Evolutionary conservation across 257 asterid species (phyloP).

Genomic region (Striga asiatica): DNA sequence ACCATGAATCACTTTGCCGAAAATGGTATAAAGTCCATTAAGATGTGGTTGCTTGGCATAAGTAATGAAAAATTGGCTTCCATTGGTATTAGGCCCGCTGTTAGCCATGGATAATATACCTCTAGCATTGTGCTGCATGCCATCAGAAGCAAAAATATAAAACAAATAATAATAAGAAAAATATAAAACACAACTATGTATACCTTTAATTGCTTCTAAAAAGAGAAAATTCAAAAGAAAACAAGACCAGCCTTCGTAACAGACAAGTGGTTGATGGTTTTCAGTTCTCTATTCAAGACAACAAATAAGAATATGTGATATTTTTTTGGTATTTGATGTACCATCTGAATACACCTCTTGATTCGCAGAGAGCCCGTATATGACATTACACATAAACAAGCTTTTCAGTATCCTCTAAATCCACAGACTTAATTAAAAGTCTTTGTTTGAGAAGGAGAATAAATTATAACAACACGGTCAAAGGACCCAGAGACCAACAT

Average conservation of each 20-base stretch:
- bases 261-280: not conserved
- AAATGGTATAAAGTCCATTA: slow-evolving; percentile 78
- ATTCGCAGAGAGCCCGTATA: not conserved
- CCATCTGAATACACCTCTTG: not conserved
- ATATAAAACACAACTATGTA: too few relatives aligned
- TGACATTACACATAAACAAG: not conserved
- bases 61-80: slow-evolving; percentile 86
- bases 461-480: not conserved
- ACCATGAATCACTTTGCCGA: slow-evolving; percentile 94
- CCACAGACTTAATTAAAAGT: too few relatives aligned
- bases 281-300: not conserved
- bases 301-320: not conserved
- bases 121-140: slow-evolving; percentile 96
- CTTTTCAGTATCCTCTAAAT: too few relatives aligned
- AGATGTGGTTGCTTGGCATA: slow-evolving; percentile 92
- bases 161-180: too few relatives aligned
- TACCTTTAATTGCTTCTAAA: not conserved
- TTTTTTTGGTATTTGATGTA: not conserved
- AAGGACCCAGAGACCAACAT: not conserved
- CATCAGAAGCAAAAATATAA: not conserved
- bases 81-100: slow-evolving; percentile 91
- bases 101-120: slow-evolving; percentile 94
- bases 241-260: too few relatives aligned
- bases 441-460: not conserved
- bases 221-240: not conserved